Evolutionary conservation across 768 basidiomycete genomes (phyloP).

Genomic region (Mrakia frigida): DNA sequence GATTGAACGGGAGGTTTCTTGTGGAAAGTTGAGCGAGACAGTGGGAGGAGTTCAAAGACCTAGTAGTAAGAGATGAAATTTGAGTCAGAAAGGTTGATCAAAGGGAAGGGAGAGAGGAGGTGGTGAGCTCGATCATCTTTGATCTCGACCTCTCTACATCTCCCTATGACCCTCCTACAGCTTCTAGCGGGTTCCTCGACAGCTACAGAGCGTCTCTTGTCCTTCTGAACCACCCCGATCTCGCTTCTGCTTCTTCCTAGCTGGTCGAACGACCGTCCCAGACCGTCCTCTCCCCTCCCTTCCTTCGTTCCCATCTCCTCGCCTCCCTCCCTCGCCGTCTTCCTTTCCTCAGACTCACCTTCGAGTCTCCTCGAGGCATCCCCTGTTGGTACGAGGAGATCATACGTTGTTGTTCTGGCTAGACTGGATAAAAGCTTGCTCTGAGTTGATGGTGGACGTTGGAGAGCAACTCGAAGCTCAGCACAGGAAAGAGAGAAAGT

Average conservation of each 20-base stretch:
- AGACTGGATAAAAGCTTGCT: background rate
- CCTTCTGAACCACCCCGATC: too few species aligned
- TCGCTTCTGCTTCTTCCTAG: too few species aligned
- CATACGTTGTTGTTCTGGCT: background rate
- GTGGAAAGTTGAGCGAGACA: background rate
- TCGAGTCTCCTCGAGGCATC: background rate
- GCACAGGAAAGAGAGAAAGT: too few species aligned
- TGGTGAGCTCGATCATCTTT: slow-evolving; percentile 4
- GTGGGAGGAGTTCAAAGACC: background rate
- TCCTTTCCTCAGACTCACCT: background rate
- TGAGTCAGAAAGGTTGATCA: background rate
- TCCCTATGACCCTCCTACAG: too few species aligned
- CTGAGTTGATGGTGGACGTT: background rate
- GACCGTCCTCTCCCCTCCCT: background rate
- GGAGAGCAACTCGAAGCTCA: too few species aligned
- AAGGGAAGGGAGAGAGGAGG: background rate
- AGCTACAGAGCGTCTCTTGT: too few species aligned
- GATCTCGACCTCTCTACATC: background rate
- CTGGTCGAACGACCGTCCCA: too few species aligned
- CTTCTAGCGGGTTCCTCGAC: too few species aligned
- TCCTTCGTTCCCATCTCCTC: background rate
- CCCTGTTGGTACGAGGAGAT: background rate
- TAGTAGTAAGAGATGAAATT: background rate
- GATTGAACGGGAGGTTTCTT: background rate
- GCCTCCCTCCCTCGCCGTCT: background rate